Evolutionary conservation across 352 stramenopile species (phyloP).

Genomic region (Peronospora destructor): DNA sequence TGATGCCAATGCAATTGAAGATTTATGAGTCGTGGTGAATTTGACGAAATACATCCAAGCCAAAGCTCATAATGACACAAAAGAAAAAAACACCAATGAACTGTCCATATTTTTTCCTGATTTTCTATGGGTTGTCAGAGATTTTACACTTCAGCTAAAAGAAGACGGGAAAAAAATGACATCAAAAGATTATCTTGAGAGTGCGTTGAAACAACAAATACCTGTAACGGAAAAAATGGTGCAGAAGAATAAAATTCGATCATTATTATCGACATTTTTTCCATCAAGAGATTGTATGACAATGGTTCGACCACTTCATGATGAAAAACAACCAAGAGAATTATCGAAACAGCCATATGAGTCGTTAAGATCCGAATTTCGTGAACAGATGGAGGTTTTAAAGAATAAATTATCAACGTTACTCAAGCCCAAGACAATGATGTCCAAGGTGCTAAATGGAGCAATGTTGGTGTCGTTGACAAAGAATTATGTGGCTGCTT

Average conservation of each 20-base stretch:
- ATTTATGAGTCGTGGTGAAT: constrained; percentile 88
- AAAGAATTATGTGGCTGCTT: constrained; percentile 54
- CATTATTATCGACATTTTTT: constrained; percentile 60
- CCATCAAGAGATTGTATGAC: constrained; percentile 68
- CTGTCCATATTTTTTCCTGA: constrained; percentile 56
- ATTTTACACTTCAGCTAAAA: constrained; percentile 67
- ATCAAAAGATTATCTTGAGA: constrained; percentile 66
- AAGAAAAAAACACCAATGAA: constrained; percentile 23
- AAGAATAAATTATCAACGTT: constrained; percentile 46
- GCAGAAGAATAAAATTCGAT: constrained; percentile 59
- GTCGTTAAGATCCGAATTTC: constrained; percentile 56
- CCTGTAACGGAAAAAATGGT: constrained; percentile 39
- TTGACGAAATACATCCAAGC: constrained; percentile 85
- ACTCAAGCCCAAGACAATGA: constrained; percentile 63
- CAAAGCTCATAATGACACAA: constrained; percentile 21
- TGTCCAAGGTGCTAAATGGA: constrained; percentile 51
- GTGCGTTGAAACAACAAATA: constrained; percentile 52
- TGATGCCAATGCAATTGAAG: constrained; percentile 84
- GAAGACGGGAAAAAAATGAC: constrained; percentile 52
- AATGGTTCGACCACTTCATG: constrained; percentile 66
- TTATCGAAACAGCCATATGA: constrained; percentile 51
- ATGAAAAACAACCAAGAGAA: constrained; percentile 50
- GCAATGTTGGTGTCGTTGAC: constrained; percentile 63
- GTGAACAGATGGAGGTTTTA: constrained; percentile 49
- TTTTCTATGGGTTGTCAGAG: constrained; percentile 75